phyloP scores from a whole-genome alignment of 441 rosid species.

The Adansonia madagascariensis region DNA sequence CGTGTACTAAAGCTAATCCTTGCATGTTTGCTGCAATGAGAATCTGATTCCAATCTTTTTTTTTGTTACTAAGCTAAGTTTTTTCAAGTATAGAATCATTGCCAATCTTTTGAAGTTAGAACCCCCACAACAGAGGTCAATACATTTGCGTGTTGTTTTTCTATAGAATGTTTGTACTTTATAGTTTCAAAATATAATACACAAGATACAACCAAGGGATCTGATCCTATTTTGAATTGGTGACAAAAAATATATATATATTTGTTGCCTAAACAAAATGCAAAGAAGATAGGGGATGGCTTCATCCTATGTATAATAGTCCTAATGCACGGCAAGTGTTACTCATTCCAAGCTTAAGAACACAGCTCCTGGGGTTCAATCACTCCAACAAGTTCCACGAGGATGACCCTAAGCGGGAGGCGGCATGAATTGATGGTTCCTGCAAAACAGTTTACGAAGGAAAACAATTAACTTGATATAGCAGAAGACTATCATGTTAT shows the following conservation, averaged over 20 bases:
- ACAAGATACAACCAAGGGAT: not conserved
- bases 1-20: not conserved
- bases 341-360: conserved; percentile 7
- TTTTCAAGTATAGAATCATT: not conserved
- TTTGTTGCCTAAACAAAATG: not conserved
- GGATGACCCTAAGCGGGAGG: conserved; percentile 2
- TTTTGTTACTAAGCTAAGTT: not conserved
- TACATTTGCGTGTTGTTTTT: not conserved
- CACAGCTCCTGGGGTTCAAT: not conserved
- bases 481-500: conserved; percentile 7
- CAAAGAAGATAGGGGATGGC: not conserved
- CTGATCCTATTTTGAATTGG: not conserved
- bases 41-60: not conserved
- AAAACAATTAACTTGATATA: conserved; percentile 1
- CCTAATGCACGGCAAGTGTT: not conserved
- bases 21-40: not conserved
- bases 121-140: too few relatives aligned
- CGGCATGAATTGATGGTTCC: conserved; percentile 22
- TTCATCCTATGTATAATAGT: not conserved
- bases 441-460: conserved; percentile 21
- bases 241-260: too few relatives aligned
- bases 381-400: not conserved
- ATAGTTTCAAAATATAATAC: conserved; percentile 13
- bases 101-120: too few relatives aligned
- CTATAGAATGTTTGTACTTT: not conserved